Evolutionary conservation across 768 basidiomycete species (phyloP).

Genomic region (Mycena sanguinolenta): DNA sequence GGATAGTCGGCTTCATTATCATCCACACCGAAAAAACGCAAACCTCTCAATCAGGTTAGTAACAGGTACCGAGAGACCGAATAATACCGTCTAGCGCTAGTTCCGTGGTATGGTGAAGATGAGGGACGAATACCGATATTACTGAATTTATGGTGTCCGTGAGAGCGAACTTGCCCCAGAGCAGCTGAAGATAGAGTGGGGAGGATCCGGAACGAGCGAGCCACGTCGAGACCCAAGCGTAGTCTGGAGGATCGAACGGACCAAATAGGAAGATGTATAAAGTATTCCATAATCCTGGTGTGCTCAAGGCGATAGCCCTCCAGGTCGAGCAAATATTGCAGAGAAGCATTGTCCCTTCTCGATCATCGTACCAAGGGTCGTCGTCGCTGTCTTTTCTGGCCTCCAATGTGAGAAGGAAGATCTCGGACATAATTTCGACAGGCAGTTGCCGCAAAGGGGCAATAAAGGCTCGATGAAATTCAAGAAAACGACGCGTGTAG

Average conservation of each 20-base stretch:
- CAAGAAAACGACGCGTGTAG: constrained; percentile 20
- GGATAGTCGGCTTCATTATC: neutral
- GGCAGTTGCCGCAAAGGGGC: constrained; percentile 24
- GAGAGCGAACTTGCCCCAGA: constrained; percentile 12
- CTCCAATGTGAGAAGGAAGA: constrained; percentile 19
- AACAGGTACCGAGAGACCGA: neutral
- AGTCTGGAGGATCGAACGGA: constrained; percentile 4
- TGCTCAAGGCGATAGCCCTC: constrained; percentile 22
- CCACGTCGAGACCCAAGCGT: constrained; percentile 31
- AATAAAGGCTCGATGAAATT: constrained; percentile 23
- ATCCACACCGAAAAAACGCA: constrained; percentile 4
- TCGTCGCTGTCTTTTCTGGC: neutral
- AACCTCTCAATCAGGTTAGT: neutral
- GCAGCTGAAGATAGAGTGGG: constrained; percentile 20
- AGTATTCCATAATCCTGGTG: constrained; percentile 28
- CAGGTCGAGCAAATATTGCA: constrained; percentile 22
- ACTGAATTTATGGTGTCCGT: neutral
- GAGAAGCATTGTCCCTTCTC: constrained; percentile 23
- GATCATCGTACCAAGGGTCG: constrained; percentile 21
- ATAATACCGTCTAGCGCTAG: constrained; percentile 19
- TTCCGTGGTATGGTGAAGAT: constrained; percentile 22
- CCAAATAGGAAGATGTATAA: neutral
- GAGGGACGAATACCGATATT: no score
- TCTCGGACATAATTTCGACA: constrained; percentile 21
- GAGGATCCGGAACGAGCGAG: constrained; percentile 27